phyloP scores from a whole-genome alignment of 345 rosid genomes.

The Dipteronia dyeriana region DNA sequence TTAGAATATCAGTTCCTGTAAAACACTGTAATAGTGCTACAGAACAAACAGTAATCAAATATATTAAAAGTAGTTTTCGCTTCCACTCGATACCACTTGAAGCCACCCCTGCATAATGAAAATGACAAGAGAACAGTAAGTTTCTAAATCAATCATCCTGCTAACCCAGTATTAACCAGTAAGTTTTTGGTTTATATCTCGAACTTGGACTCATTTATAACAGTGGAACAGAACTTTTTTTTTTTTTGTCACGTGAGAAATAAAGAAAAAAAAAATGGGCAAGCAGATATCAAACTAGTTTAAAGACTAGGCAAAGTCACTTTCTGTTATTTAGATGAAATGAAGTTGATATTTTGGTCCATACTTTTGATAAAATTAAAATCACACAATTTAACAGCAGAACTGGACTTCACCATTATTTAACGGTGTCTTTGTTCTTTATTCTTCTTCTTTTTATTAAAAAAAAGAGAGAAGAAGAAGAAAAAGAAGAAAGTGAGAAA shows the following conservation, averaged over 20 bases:
- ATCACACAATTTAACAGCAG: too few species aligned
- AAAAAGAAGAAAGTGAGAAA: neutral
- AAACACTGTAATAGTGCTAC: slow-evolving; percentile 71
- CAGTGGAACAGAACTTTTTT: neutral
- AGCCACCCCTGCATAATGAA: slow-evolving; percentile 41
- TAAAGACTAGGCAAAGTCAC: neutral
- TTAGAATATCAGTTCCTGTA: slow-evolving; percentile 72
- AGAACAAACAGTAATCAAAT: slow-evolving; percentile 47
- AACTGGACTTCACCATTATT: too few species aligned
- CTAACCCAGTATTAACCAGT: neutral
- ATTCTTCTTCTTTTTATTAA: too few species aligned
- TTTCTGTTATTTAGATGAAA: neutral
- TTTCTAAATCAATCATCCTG: neutral
- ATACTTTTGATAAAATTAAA: too few species aligned
- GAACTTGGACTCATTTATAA: neutral
- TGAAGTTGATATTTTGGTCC: neutral
- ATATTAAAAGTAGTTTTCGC: slow-evolving; percentile 46
- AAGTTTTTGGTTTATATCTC: neutral
- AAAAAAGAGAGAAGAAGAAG: too few species aligned
- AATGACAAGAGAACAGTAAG: slow-evolving; percentile 13
- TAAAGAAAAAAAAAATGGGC: neutral
- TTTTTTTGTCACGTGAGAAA: neutral
- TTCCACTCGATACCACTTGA: slow-evolving; percentile 52
- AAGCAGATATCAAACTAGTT: neutral
- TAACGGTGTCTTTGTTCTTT: too few species aligned